Conservation (phyloP, 208 protist genomes). For the Herpetomonas samuelpessoai region DNA sequence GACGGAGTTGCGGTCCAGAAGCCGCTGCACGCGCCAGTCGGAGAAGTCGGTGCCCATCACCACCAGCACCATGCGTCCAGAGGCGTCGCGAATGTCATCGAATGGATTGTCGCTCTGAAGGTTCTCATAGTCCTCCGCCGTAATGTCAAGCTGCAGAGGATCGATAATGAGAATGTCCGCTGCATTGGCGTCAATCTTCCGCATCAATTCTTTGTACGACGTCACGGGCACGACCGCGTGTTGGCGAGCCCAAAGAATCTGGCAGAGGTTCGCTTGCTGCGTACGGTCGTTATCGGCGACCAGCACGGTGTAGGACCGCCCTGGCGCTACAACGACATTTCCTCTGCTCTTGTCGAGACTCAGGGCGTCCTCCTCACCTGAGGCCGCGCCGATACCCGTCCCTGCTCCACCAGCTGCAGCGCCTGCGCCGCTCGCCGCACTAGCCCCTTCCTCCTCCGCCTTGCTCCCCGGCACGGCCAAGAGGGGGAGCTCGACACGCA, state of each 20-base stretch:
- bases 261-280: constrained; percentile 66
- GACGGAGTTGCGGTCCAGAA: constrained; percentile 69
- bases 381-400: neutral
- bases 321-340: neutral
- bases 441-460: constrained; percentile 18
- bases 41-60: constrained; percentile 73
- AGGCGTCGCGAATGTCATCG: constrained; percentile 45
- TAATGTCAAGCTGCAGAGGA: constrained; percentile 61
- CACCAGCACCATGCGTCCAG: constrained; percentile 57
- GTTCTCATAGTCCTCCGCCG: constrained; percentile 50
- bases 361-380: neutral
- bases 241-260: constrained; percentile 75
- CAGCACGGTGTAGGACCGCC: constrained; percentile 61
- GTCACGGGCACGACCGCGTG: constrained; percentile 83
- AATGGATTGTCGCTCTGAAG: constrained; percentile 51
- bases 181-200: constrained; percentile 50
- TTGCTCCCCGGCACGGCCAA: constrained; percentile 56
- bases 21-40: constrained; percentile 77
- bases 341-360: neutral
- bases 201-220: constrained; percentile 66
- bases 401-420: neutral
- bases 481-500: constrained; percentile 73
- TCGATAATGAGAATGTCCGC: constrained; percentile 83
- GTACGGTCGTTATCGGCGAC: constrained; percentile 68
- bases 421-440: neutral